These are phyloP conservation scores for Kodamaea derodonti DNA, from an alignment of 1,139 yeast genomes.

Conservation along the genomic window DNA sequence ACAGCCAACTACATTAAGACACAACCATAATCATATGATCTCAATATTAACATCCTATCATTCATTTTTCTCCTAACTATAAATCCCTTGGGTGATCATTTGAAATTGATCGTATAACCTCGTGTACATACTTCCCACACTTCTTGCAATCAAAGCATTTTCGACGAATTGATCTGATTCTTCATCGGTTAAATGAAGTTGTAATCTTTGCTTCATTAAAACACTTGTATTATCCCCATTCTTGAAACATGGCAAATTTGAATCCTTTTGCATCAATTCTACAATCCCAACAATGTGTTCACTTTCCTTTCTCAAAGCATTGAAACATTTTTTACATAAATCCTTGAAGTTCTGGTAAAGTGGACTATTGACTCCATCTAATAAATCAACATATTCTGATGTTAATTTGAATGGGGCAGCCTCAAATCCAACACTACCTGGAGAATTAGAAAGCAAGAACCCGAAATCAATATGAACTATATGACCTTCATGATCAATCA, in stretches of 20 bases:
- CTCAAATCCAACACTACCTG: conserved; percentile 94
- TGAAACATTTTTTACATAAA: conserved; percentile 69
- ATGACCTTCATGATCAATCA: conserved; percentile 92
- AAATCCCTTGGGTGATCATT: conserved; percentile 89
- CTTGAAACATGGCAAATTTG: conserved; percentile 84
- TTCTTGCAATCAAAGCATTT: conserved; percentile 64
- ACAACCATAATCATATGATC: no score
- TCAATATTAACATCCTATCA: no score
- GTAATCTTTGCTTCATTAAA: conserved; percentile 75
- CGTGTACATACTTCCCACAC: conserved; percentile 86
- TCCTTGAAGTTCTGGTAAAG: conserved; percentile 55
- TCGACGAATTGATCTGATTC: conserved; percentile 81
- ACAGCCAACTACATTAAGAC: no score
- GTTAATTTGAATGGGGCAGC: conserved; percentile 96
- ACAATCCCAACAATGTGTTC: conserved; percentile 77
- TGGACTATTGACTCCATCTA: conserved; percentile 72
- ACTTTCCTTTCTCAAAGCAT: conserved; percentile 63
- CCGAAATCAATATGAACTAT: conserved; percentile 96
- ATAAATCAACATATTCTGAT: conserved; percentile 75
- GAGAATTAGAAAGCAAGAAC: conserved; percentile 84
- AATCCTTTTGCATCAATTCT: conserved; percentile 89
- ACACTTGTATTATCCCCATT: conserved; percentile 82
- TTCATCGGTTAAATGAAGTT: conserved; percentile 64
- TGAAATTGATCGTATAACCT: conserved; percentile 93
- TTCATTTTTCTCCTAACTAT: no score